These are phyloP conservation scores for Sanguinoderma infundibulare DNA, from an alignment of 1,284 basidiomycete species.

Conservation along the genomic window DNA sequence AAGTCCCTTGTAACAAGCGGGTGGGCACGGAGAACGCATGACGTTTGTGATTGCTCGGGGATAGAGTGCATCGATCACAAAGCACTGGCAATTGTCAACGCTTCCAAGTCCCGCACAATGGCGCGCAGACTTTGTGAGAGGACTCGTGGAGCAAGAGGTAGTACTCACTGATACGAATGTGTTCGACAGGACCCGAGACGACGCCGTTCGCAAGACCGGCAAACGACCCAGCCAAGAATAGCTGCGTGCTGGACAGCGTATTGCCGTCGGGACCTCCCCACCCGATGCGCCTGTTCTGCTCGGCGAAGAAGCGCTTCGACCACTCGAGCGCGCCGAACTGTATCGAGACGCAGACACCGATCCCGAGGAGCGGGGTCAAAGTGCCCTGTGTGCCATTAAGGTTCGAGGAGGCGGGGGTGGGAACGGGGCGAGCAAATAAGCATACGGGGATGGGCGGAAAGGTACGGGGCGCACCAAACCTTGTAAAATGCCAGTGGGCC, in stretches of 20 bases:
- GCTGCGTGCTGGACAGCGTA: slow-evolving; percentile 64
- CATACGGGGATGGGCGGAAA: slow-evolving; percentile 1
- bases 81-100: background rate
- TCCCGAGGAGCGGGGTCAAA: slow-evolving; percentile 90
- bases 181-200: slow-evolving; percentile 95
- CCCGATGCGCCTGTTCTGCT: slow-evolving; percentile 58
- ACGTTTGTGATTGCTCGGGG: background rate
- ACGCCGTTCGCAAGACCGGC: slow-evolving; percentile 92
- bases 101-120: background rate
- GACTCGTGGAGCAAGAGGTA: background rate
- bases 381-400: slow-evolving; percentile 68
- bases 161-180: slow-evolving; percentile 89
- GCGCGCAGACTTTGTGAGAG: background rate
- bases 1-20: too few relatives aligned
- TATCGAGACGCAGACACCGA: slow-evolving; percentile 95
- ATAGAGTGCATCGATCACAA: background rate
- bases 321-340: slow-evolving; percentile 95
- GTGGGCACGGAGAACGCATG: background rate
- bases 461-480: slow-evolving; percentile 46
- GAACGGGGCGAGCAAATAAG: background rate
- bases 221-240: slow-evolving; percentile 79
- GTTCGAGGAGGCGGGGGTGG: background rate
- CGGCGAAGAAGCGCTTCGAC: slow-evolving; percentile 83
- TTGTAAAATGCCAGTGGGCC: slow-evolving; percentile 97
- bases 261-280: slow-evolving; percentile 64